Conservation (phyloP, 768 basidiomycete genomes). For the Arthromyces matolae region DNA sequence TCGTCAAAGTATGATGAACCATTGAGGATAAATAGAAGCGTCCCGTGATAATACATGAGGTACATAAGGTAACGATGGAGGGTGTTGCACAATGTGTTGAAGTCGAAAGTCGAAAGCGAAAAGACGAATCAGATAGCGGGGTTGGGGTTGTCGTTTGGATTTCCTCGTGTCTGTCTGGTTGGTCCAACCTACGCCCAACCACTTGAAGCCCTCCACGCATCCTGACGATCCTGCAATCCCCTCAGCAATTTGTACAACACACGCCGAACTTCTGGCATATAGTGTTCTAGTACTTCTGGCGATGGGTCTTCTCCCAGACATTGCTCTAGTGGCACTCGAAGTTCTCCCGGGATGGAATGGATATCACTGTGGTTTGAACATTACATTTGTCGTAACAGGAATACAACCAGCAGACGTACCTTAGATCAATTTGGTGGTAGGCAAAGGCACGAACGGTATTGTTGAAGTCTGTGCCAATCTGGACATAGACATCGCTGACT, state of each 20-base stretch:
- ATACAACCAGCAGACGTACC: slow-evolving; percentile 28
- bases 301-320: slow-evolving; percentile 76
- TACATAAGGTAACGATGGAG: background rate
- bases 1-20: background rate
- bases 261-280: slow-evolving; percentile 76
- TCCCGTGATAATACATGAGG: background rate
- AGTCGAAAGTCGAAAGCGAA: no score
- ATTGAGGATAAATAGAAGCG: background rate
- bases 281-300: slow-evolving; percentile 64
- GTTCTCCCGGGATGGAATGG: slow-evolving; percentile 54
- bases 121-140: background rate
- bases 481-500: slow-evolving; percentile 89
- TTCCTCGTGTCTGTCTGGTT: background rate
- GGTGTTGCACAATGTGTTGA: background rate
- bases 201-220: slow-evolving; percentile 32
- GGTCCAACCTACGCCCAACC: slow-evolving; percentile 5
- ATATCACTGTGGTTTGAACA: slow-evolving; percentile 47
- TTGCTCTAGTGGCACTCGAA: slow-evolving; percentile 62
- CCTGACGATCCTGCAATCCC: slow-evolving; percentile 79
- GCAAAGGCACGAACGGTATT: slow-evolving; percentile 72
- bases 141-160: background rate
- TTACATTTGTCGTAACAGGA: background rate
- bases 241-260: slow-evolving; percentile 81
- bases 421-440: slow-evolving; percentile 68
- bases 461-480: slow-evolving; percentile 88